Conservation (phyloP, 768 basidiomycete genomes). For the Exidia glandulosa region DNA sequence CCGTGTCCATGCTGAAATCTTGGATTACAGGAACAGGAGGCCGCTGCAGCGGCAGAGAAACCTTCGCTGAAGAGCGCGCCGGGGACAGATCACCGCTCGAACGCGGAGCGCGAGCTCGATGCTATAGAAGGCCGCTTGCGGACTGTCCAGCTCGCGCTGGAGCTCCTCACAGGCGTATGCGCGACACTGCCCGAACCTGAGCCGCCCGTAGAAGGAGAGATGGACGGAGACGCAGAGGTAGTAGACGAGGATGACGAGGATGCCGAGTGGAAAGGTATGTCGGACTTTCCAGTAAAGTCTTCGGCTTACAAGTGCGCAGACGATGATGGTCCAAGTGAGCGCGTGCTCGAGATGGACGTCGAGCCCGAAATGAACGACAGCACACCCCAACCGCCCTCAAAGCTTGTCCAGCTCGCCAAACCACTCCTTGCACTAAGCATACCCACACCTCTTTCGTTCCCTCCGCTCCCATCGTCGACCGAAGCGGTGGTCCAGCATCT, state of each 20-base stretch:
- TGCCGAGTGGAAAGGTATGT: conserved; percentile 8
- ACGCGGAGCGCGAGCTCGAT: conserved; percentile 60
- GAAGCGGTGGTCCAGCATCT: conserved; percentile 36
- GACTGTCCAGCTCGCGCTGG: conserved; percentile 72
- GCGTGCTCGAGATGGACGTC: conserved; percentile 30
- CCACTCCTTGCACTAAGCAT: conserved; percentile 60
- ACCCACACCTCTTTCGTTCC: conserved; percentile 74
- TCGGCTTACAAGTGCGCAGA: conserved; percentile 8
- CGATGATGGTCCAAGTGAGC: conserved; percentile 23
- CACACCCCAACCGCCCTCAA: conserved; percentile 17
- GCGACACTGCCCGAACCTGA: conserved; percentile 77
- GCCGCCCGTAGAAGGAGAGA: conserved; percentile 9
- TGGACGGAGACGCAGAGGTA: conserved; percentile 14
- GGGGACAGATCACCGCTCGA: conserved; percentile 65
- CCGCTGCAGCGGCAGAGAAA: conserved; percentile 39
- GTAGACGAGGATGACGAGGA: conserved; percentile 18
- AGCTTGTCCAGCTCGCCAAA: conserved; percentile 43
- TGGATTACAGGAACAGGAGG: conserved; percentile 32
- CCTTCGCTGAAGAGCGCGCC: conserved; percentile 54
- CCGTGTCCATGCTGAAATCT: background rate
- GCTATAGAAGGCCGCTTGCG: conserved; percentile 58
- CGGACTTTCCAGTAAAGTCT: conserved; percentile 8
- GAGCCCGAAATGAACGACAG: conserved; percentile 27
- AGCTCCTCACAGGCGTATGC: conserved; percentile 80
- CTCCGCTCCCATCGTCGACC: conserved; percentile 51